Evolutionary conservation across 1,284 basidiomycete species (phyloP), one percentile per base, ranked within the genome.

Genomic region (Pascua guehoae): DNA sequence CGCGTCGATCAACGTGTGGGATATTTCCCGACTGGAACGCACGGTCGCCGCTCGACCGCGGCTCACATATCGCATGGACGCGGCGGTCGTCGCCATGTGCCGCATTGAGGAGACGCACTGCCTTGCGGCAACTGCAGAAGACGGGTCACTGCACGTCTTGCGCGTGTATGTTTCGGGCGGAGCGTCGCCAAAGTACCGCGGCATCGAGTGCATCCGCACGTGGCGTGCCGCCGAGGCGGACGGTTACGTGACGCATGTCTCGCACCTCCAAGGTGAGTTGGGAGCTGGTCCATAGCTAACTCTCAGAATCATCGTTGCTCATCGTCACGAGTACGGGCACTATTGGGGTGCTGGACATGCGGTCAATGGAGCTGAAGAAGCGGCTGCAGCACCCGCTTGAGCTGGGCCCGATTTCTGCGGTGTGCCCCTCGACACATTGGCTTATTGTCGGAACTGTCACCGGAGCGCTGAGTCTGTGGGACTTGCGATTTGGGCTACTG

Each of bases 401-500:
- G 66, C 83, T 86, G 58, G 95, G 95, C 0, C 85, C 91, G 0
- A 88, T 97, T 52, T 88, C 91, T 0, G 85, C 86, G 49, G 75
- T 96, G 51, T 95, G 90, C 64, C 83, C 84, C 32, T 88, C 88
- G 64, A 84, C 84, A 32, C 84, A 88, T 5, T 98, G 95, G 95
- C 80, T 93, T 40, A 80, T 95, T 8, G 85, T 89, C 37, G 94
- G 91, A 2, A 95, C 94, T 0, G 84, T 88, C 2, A 84, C 84
- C 1, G 95, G 95, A 5, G 83, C 87, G 10, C 78, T 98, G 8
- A 86, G 87, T 4, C 81, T 98, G 1, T 98, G 94, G 93, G 95
- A 98, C 77, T 83, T 93, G 51, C 86, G 95, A 2, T 98, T 98
- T 65, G 91, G 91, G 0, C 79, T 98, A n/a, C 78, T 89, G 8